These are phyloP conservation scores for Agrocybe praecox DNA, from an alignment of 768 basidiomycete genomes.

Conservation along the genomic window DNA sequence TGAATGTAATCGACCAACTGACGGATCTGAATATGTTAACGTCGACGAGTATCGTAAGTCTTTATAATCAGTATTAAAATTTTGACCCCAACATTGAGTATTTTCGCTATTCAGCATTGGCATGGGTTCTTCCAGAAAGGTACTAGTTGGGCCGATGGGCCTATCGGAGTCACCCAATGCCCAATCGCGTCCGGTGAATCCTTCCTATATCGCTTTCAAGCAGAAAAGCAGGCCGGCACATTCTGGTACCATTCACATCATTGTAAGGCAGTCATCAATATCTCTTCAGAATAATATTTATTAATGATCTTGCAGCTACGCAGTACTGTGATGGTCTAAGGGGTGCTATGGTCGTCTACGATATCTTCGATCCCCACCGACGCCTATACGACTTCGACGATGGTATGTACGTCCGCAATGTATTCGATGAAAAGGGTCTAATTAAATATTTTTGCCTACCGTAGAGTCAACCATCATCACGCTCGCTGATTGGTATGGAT, in stretches of 20 bases:
- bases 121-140: slow-evolving; percentile 39
- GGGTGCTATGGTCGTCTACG: slow-evolving; percentile 12
- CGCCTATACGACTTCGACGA: slow-evolving; percentile 8
- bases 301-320: slow-evolving; percentile 28
- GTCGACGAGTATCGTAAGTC: slow-evolving; percentile 51
- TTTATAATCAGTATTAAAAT: not conserved
- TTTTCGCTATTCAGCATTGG: slow-evolving; percentile 37
- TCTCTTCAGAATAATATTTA: slow-evolving; percentile 15
- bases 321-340: slow-evolving; percentile 22
- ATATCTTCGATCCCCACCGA: slow-evolving; percentile 7
- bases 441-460: not conserved
- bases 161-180: slow-evolving; percentile 39
- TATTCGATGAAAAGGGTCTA: not conserved
- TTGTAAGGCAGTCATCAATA: slow-evolving; percentile 18
- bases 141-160: slow-evolving; percentile 42
- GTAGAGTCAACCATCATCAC: slow-evolving; percentile 45
- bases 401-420: slow-evolving; percentile 9
- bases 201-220: slow-evolving; percentile 40
- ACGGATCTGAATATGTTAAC: slow-evolving; percentile 51
- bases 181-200: slow-evolving; percentile 39
- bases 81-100: too few species aligned
- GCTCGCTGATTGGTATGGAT: slow-evolving; percentile 37
- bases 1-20: slow-evolving; percentile 52
- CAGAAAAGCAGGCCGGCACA: slow-evolving; percentile 36
- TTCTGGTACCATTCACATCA: slow-evolving; percentile 44